phyloP scores from a whole-genome alignment of 2,329 filamentous ascomycete species.

The Colletotrichum melonis region DNA sequence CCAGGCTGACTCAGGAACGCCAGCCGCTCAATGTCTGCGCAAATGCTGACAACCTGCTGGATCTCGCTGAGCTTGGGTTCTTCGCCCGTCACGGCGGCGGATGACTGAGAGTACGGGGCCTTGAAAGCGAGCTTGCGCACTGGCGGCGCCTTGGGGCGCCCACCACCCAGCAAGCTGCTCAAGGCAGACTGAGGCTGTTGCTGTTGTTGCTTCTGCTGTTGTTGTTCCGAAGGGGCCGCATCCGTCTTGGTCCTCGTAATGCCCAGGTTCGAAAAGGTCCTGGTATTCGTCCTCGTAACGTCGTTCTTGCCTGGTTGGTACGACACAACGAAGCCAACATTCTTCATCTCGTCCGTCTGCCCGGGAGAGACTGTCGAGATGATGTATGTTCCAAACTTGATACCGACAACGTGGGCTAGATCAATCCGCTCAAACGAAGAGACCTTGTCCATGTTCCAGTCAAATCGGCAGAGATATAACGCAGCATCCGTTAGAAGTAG shows the following conservation, averaged over 20 bases:
- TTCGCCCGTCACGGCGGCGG: slow-evolving; percentile 63
- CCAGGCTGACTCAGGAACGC: slow-evolving; percentile 60
- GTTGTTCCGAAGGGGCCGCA: background rate
- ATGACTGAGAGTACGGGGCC: slow-evolving; percentile 64
- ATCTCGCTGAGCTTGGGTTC: slow-evolving; percentile 61
- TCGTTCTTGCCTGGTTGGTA: slow-evolving; percentile 80
- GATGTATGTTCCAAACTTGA: slow-evolving; percentile 89
- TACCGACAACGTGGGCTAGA: slow-evolving; percentile 76
- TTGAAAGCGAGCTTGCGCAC: slow-evolving; percentile 65
- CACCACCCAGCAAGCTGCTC: slow-evolving; percentile 54
- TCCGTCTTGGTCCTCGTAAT: slow-evolving; percentile 36
- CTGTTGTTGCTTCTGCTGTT: background rate
- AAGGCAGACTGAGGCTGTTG: slow-evolving; percentile 45
- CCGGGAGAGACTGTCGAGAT: slow-evolving; percentile 84
- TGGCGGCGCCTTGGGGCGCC: slow-evolving; percentile 45
- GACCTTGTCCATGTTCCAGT: slow-evolving; percentile 96
- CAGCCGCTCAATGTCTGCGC: slow-evolving; percentile 80
- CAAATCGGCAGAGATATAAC: slow-evolving; percentile 89
- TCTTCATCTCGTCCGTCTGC: slow-evolving; percentile 81
- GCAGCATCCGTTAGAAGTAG: slow-evolving; percentile 87
- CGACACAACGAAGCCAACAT: slow-evolving; percentile 84
- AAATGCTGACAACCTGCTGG: slow-evolving; percentile 72
- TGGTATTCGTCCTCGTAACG: slow-evolving; percentile 84
- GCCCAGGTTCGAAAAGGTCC: slow-evolving; percentile 73
- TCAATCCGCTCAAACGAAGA: slow-evolving; percentile 90